phyloP scores from a whole-genome alignment of 306 rosid species.

The Gastrolobium bilobum region DNA sequence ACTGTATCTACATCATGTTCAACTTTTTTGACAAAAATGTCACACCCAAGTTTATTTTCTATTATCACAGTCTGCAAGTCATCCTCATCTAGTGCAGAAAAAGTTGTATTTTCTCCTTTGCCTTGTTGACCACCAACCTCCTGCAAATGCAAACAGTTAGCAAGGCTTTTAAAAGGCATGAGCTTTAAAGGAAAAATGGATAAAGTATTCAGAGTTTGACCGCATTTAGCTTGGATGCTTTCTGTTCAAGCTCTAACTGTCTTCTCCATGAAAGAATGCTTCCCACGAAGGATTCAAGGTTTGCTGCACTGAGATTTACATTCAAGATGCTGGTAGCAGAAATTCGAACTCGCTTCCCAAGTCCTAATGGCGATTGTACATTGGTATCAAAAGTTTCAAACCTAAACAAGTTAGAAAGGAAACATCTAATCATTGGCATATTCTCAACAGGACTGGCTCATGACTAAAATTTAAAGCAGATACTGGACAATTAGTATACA shows the following conservation, averaged over 20 bases:
- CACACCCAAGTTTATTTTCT: conserved; percentile 94
- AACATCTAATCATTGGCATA: conserved; percentile 37
- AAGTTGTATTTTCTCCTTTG: conserved; percentile 65
- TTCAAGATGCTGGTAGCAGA: conserved; percentile 90
- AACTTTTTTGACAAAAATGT: conserved; percentile 74
- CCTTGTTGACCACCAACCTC: conserved; percentile 62
- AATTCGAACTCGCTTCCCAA: conserved; percentile 86
- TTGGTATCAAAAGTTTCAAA: conserved; percentile 87
- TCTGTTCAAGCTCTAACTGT: conserved; percentile 88
- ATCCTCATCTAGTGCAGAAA: conserved; percentile 94
- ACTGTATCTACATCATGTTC: conserved; percentile 70
- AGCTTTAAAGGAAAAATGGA: conserved; percentile 41
- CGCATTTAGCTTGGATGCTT: conserved; percentile 74
- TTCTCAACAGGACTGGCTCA: conserved; percentile 32
- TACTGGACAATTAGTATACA: conserved; percentile 4
- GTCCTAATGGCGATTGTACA: conserved; percentile 64
- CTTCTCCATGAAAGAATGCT: conserved; percentile 89
- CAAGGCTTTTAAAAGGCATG: conserved; percentile 37
- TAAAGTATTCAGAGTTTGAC: conserved; percentile 53
- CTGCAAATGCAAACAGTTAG: conserved; percentile 61
- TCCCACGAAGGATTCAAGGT: conserved; percentile 80
- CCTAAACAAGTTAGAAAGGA: conserved; percentile 61
- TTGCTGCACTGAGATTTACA: conserved; percentile 90
- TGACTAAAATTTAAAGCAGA: conserved; percentile 33
- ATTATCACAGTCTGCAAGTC: conserved; percentile 87